Percentiles rank a stretch among this genome's conserved stretches.
Evolutionary conservation across 2,329 filamentous ascomycete species (phyloP).

Genomic region (Pseudopyricularia javanii): DNA sequence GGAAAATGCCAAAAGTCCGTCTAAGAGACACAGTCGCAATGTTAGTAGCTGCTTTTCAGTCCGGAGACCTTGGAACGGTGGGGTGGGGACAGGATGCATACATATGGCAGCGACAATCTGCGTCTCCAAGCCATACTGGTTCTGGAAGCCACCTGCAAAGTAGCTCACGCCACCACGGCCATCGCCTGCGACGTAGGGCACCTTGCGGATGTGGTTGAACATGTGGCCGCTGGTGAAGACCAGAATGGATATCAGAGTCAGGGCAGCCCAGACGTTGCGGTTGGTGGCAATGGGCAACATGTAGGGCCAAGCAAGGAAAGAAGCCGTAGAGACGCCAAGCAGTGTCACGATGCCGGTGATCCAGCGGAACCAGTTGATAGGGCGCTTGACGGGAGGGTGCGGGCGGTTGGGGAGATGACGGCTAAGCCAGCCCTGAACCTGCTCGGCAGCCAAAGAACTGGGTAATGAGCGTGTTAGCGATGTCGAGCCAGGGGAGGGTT

Average conservation of each 20-base stretch:
- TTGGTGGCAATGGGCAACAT: slow-evolving; percentile 73
- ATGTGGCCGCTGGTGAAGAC: slow-evolving; percentile 95
- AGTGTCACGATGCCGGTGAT: slow-evolving; percentile 54
- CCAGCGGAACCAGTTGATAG: slow-evolving; percentile 76
- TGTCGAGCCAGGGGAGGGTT: background rate
- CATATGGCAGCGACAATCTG: slow-evolving; percentile 91
- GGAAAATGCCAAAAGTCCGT: slow-evolving; percentile 72
- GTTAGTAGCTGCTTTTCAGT: background rate
- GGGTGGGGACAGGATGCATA: slow-evolving; percentile 27
- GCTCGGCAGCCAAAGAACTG: slow-evolving; percentile 43
- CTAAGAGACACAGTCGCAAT: slow-evolving; percentile 8
- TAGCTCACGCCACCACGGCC: slow-evolving; percentile 79
- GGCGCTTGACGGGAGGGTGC: slow-evolving; percentile 67
- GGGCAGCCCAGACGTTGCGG: slow-evolving; percentile 85
- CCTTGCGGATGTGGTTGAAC: slow-evolving; percentile 97
- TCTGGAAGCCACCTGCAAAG: slow-evolving; percentile 86
- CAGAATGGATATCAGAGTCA: slow-evolving; percentile 79
- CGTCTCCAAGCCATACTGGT: slow-evolving; percentile 86
- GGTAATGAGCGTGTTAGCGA: slow-evolving; percentile 41
- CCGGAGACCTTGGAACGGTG: background rate
- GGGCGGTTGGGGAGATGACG: slow-evolving; percentile 68
- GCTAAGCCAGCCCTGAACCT: slow-evolving; percentile 65
- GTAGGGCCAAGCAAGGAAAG: slow-evolving; percentile 65
- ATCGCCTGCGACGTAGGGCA: slow-evolving; percentile 81
- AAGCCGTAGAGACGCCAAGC: slow-evolving; percentile 55